Evolutionary conservation across 768 basidiomycete genomes (phyloP), one percentile per base, ranked within the genome.

Genomic region (Suillus luteus): DNA sequence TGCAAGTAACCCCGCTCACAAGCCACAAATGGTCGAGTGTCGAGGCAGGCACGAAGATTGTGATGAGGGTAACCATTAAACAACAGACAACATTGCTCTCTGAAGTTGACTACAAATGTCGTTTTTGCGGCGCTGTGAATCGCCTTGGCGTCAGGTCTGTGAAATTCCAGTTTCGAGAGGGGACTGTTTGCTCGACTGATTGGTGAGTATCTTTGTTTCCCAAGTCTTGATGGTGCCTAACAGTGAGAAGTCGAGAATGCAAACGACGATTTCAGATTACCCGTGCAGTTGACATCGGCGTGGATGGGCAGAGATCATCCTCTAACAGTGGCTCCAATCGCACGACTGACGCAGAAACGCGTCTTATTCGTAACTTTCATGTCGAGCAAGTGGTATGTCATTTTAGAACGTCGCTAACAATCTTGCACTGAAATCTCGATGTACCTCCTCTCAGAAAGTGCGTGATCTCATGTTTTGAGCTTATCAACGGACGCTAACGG

Each of bases 51-150:
- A 72, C 70, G 1, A 72, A 63, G 14, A 4, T 72, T 22, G 65
- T 74, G 38, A 68, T 72, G 71, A 72, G 71, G 1, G 68, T 74
- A 1, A 31, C 72, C 1, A 64, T 74, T 51, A 62, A 72, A 17
- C 71, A 68, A 37, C 59, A 66, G 15, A 57, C 17, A 27, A 27
- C 2, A 31, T 7, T 0, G 1, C 15, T 3, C 0, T 69, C 51
- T 55, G 65, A 65, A 7, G 5, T 49, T 49, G 14, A n/a, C 5
- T 72, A 68, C 62, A 49, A 57, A 5, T 72, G 73, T 27, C 71
- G 63, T 22, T 43, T 74, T 27, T 27, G 27, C 27, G 27, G 27
- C 27, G 27, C 27, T 27, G 27, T 27, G 27, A 49, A 49, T 24
- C 48, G 11, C 48, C 48, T 49, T 24, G 5, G 12, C 48, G 12